Base-by-base conservation (phyloP, 805 yeast genomes). In the Lipomyces sp. region DNA sequence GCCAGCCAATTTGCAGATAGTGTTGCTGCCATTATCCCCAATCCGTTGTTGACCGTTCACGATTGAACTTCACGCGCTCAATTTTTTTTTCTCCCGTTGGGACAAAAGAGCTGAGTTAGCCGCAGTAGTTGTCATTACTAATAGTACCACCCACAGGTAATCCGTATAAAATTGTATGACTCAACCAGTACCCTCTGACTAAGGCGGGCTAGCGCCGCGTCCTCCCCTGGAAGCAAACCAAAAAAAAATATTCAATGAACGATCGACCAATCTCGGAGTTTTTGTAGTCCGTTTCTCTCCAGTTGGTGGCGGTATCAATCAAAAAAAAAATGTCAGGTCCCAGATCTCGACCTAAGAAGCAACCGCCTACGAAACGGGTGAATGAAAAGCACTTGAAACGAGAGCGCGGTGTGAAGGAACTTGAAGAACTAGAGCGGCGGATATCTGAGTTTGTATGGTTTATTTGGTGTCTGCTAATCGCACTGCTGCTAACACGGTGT, bases 1-100 rank as follows among this genome's bases (percentile, higher is more conserved):
- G 66, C 66, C 1, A 53, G 42, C 70, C 70, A 67, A 55, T 67
- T 67, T 11, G 68, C 59, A 7, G 70, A 67, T 18, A 67, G 57
- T 8, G 35, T 33, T 15, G 60, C 60, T n/a, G 65, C 64, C 62
- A 59, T 62, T 53, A 18, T 42, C 18, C 6, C 15, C 48, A 42
- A 3, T 15, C 18, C 6, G 15, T 13, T n/a, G 4, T 24, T n/a
- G 6, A 8, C 48, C 8, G 18, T 13, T 15, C n/a, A 15, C 18
- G 18, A 42, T 10, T 11, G 13, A n/a, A 11, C 24, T 42, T 15
- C 18, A 4, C 3, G 24, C 3, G 24, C 18, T 2, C 6, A 18
- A 42, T 42, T 24, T 24, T 24, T 24, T 42, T 42, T 42, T 42
- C n/a, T 42, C 7, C n/a, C 10, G 48, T 42, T 42, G 48, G 48